phyloP scores from a whole-genome alignment of 352 stramenopile genomes.

The Phytophthora hybrid region DNA sequence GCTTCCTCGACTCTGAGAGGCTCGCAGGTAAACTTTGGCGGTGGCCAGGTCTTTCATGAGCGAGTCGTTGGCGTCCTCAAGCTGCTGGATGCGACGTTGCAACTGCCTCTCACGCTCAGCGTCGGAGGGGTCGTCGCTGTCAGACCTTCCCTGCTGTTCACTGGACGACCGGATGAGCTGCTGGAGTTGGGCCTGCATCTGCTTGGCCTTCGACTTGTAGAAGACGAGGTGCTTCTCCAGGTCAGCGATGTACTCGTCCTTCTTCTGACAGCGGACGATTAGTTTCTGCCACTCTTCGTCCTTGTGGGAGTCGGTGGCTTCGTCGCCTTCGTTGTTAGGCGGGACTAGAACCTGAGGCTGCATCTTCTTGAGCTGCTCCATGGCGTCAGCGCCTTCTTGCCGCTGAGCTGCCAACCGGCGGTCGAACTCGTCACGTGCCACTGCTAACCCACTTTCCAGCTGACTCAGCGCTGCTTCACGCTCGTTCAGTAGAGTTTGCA shows the following conservation, averaged over 20 bases:
- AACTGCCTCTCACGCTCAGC: conserved; percentile 43
- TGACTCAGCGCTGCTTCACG: conserved; percentile 59
- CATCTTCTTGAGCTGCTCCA: conserved; percentile 53
- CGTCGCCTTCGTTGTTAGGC: conserved; percentile 9
- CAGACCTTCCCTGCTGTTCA: conserved; percentile 44
- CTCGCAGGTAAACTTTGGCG: conserved; percentile 72
- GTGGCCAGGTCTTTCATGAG: conserved; percentile 82
- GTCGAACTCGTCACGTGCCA: conserved; percentile 80
- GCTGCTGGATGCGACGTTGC: conserved; percentile 66
- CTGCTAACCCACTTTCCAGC: conserved; percentile 65
- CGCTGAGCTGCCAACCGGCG: conserved; percentile 61
- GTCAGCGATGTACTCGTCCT: conserved; percentile 86
- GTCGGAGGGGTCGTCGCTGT: conserved; percentile 21
- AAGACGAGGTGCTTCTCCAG: conserved; percentile 88
- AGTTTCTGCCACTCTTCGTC: conserved; percentile 79
- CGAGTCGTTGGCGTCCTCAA: conserved; percentile 76
- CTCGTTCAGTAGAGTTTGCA: conserved; percentile 54
- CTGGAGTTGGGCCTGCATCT: conserved; percentile 85
- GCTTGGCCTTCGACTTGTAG: conserved; percentile 89
- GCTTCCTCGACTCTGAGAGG: conserved; percentile 56
- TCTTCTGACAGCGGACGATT: conserved; percentile 74
- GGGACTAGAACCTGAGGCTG: conserved; percentile 41
- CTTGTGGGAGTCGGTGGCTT: conserved; percentile 6
- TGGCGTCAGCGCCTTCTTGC: conserved; percentile 46
- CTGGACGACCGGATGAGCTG: conserved; percentile 76